These are phyloP conservation scores for Alternaria solani DNA, from an alignment of 2,329 filamentous ascomycete genomes.

Conservation along the genomic window DNA sequence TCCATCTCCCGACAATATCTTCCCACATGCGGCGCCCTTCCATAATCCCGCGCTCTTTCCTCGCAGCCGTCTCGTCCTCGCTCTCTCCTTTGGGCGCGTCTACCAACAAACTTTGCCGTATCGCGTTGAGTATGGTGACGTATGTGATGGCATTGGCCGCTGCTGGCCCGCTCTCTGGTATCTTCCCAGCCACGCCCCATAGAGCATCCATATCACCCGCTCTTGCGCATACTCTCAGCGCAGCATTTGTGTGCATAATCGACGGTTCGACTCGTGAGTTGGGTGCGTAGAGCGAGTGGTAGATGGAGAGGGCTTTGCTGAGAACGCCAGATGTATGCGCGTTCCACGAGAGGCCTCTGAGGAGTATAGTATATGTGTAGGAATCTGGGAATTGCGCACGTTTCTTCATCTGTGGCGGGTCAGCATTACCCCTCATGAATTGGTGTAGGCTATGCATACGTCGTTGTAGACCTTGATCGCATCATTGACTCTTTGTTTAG, in stretches of 20 bases:
- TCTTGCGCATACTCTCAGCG: constrained; percentile 80
- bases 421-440: constrained; percentile 12
- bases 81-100: constrained; percentile 38
- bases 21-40: constrained; percentile 81
- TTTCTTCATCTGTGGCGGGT: constrained; percentile 82
- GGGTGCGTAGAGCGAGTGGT: constrained; percentile 74
- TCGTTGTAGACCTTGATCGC: constrained; percentile 91
- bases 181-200: constrained; percentile 76
- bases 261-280: constrained; percentile 72
- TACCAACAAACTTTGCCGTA: constrained; percentile 56
- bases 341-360: constrained; percentile 74
- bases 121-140: constrained; percentile 80
- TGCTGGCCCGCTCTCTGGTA: constrained; percentile 69
- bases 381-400: constrained; percentile 79
- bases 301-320: constrained; percentile 75
- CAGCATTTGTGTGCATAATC: constrained; percentile 85
- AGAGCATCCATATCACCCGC: constrained; percentile 80
- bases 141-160: constrained; percentile 78
- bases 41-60: constrained; percentile 60
- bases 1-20: constrained; percentile 81
- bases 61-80: constrained; percentile 35
- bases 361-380: constrained; percentile 83
- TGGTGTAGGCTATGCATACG: constrained; percentile 54
- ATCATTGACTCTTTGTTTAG: constrained; percentile 64
- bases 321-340: constrained; percentile 67